A percentile compares a stretch with the other conserved stretches of the same genome.
Conservation (phyloP, 2,329 filamentous ascomycete genomes). For the Cadophora luteo-olivacea region DNA sequence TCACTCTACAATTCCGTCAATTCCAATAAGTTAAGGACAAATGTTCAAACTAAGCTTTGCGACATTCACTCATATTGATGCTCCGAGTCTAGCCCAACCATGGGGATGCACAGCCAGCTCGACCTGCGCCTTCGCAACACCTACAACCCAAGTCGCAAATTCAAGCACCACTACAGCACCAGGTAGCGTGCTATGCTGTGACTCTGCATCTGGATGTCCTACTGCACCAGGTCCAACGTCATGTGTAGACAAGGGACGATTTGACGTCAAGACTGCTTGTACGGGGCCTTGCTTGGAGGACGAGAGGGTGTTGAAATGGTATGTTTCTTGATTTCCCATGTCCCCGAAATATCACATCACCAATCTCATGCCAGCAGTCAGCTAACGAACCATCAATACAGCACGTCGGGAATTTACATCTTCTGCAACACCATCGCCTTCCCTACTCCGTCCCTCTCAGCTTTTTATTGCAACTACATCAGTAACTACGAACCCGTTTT, state of each 20-base stretch:
- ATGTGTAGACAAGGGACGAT: constrained; percentile 30
- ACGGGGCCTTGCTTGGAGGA: constrained; percentile 30
- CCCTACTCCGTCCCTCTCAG: constrained; percentile 24
- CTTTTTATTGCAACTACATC: constrained; percentile 35
- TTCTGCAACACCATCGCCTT: constrained; percentile 34
- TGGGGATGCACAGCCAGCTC: constrained; percentile 32
- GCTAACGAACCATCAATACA: constrained; percentile 18
- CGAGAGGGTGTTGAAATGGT: constrained; percentile 34
- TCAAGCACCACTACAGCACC: constrained; percentile 14
- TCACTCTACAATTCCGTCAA: not conserved
- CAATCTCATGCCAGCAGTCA: not conserved
- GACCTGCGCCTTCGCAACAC: constrained; percentile 34
- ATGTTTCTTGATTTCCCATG: not conserved
- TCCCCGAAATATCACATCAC: not conserved
- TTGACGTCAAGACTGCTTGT: constrained; percentile 30
- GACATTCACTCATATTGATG: not conserved
- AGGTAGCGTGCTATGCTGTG: constrained; percentile 33
- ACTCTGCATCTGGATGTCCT: constrained; percentile 29
- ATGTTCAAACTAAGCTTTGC: not conserved
- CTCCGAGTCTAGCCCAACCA: constrained; percentile 23
- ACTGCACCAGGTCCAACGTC: constrained; percentile 31
- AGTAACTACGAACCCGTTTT: constrained; percentile 21
- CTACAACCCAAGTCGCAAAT: constrained; percentile 12
- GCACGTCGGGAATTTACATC: constrained; percentile 35
- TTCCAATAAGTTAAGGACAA: not conserved